Evolutionary conservation across 768 basidiomycete genomes (phyloP), one percentile per base, ranked within the genome.

Genomic region (Sutorius australiensis): DNA sequence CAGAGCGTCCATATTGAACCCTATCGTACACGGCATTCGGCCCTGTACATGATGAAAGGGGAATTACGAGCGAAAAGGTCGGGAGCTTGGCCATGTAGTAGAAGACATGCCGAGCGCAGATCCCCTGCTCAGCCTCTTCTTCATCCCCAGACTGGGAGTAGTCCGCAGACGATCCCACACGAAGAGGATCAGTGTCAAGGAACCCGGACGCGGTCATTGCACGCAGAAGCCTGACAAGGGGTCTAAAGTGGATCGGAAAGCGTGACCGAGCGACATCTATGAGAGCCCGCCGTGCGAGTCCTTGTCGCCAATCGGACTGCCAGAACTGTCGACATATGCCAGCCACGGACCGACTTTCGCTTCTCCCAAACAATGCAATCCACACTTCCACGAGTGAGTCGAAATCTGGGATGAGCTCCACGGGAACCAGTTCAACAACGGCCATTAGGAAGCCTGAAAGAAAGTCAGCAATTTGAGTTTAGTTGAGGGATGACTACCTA

Each of bases 261-360:
- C 90, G 81, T 9, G 87, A 80, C 3, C 88, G 80, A 7, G 88
- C 82, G 21, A 92, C 83, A 55, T 94, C 92, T 50, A 98, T 80
- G 46, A 95, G 80, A 33, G 89, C 87, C 27, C 87, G 81, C 30
- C 92, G 87, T 17, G 84, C 72, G 4, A 79, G 76, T 43, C 82
- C 82, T 34, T 78, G 75, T 36, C 81, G 73, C 82, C 84, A 89
- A 62, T 94, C 92, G 2, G 73, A 76, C 48, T 83, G 77, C 92
- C 94, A 98, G 67, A 83, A 95, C 59, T 94, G 90, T 6, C 78
- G 73, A 57, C 86, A 88, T 54, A 95, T 83, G 3, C 80, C 81
- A 11, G 80, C 74, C 24, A 88, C 77, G 28, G 89, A 81, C 53
- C 71, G 65, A 65, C 73, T 67, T 73, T 83, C 72, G 59, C 87